phyloP scores from a whole-genome alignment of 164 flowering plant genomes.

The Piper longum region DNA sequence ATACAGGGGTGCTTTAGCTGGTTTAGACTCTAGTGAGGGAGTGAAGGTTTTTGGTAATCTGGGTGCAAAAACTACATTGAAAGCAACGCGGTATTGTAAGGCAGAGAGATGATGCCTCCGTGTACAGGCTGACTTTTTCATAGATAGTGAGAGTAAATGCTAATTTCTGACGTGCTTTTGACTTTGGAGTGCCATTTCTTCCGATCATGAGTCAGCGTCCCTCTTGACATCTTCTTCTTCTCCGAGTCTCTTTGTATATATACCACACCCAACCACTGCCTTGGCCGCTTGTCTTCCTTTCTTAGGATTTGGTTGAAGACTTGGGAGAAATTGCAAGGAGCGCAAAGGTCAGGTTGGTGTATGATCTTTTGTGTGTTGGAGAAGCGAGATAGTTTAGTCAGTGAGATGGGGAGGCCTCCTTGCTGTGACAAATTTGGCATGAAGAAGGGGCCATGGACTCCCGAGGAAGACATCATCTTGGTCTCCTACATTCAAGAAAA shows the following conservation, averaged over 20 bases:
- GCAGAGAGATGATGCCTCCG: conserved; percentile 11
- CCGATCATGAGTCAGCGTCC: conserved; percentile 13
- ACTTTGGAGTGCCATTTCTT: conserved; percentile 10
- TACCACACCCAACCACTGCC: conserved; percentile 1
- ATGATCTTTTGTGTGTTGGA: no score
- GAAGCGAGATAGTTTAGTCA: conserved; percentile 1
- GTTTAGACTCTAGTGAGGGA: not conserved
- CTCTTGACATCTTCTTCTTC: not conserved
- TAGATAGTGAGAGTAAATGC: conserved; percentile 17
- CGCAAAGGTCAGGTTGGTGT: not conserved
- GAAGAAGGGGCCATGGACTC: conserved; percentile 99
- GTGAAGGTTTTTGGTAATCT: conserved; percentile 1
- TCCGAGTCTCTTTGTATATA: conserved; percentile 7
- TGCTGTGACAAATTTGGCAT: conserved; percentile 83
- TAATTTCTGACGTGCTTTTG: conserved; percentile 18
- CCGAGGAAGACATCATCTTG: conserved; percentile 85
- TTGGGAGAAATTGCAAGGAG: not conserved
- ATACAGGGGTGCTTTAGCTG: not conserved
- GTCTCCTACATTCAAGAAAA: conserved; percentile 86
- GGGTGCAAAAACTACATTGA: conserved; percentile 19
- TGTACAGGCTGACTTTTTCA: conserved; percentile 24
- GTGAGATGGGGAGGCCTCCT: conserved; percentile 81
- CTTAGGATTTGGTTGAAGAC: not conserved
- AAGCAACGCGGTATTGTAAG: conserved; percentile 45
- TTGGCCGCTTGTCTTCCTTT: conserved; percentile 7